Base-by-base conservation (phyloP, 768 basidiomycete species). In the Podaxis sp. region DNA sequence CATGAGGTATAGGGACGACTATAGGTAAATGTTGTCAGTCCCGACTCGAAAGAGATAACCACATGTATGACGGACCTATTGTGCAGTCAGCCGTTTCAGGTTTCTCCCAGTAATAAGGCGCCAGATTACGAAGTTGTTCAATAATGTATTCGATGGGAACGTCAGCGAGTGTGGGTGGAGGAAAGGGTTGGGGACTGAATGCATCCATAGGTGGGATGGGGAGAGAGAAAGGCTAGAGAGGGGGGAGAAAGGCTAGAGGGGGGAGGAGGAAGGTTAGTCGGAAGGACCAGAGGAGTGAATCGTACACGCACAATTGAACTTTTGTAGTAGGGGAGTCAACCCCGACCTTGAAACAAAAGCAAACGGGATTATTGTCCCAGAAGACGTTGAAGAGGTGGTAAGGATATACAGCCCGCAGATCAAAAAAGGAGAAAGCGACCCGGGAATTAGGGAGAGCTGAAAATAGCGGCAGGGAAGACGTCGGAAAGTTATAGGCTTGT, bases 81-180 rank as follows among this genome's bases (percentile, higher is more conserved):
- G 91, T 91, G 73, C 90, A 93, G 73, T 93, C 89, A 8, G 90
- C 84, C 1, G 87, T 89, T 66, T 90, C 87, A 62, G 85, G 82
- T 65, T 85, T 89, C 69, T 87, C 83, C 90, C 91, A 91, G 75
- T 87, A 90, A 52, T 81, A 76, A 22, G 84, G 76, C 13, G 89
- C 90, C 56, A 91, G 77, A 69, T 74, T 77, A 74, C 83, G 88
- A 46, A 92, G 83, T 71, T 88, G 87, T 69, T 84, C 82, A 67
- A 88, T 71, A 69, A 91, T 89, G 68, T 90, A 91, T 70, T 89
- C 88, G 67, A 84, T 77, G 60, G 90, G 90, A 40, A 91, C 87
- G 66, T 80, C 83, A 46, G 78, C 77, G 67, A 88, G 78, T 26
- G 84, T 78, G 67, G 86, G 82, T 55, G 86, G 87, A 66, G 88